Evolutionary conservation across 2,329 filamentous ascomycete species (phyloP).

Genomic region (Ophiobolus disseminans): DNA sequence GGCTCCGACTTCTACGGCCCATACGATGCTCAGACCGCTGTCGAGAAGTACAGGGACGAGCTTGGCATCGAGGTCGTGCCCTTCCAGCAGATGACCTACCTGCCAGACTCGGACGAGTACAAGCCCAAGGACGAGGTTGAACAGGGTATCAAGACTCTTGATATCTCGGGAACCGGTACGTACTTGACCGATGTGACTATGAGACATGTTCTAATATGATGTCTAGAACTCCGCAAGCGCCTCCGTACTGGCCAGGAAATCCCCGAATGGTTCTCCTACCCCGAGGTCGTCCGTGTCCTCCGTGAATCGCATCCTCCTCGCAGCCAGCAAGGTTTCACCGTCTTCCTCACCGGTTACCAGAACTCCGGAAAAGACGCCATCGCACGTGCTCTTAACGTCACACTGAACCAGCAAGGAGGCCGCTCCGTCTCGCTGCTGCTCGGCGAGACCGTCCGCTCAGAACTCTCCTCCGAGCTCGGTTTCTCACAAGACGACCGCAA

Average conservation of each 20-base stretch:
- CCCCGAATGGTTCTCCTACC: constrained; percentile 99
- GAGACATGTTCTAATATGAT: constrained; percentile 63
- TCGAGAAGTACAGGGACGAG: constrained; percentile 95
- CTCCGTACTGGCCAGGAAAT: constrained; percentile 92
- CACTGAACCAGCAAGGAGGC: constrained; percentile 96
- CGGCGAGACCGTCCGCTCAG: constrained; percentile 91
- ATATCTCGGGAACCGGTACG: constrained; percentile 59
- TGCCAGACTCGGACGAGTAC: constrained; percentile 97
- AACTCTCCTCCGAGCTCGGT: constrained; percentile 93
- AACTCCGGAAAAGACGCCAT: constrained; percentile 98
- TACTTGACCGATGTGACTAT: constrained; percentile 3
- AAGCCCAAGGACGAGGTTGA: constrained; percentile 88
- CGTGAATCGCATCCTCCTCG: constrained; percentile 95
- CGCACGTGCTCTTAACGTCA: constrained; percentile 92
- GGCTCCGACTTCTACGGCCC: constrained; percentile 97
- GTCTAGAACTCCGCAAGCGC: constrained; percentile 83
- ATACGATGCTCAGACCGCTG: constrained; percentile 94
- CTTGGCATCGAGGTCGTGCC: constrained; percentile 98
- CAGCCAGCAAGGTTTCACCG: constrained; percentile 91
- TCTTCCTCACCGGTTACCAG: constrained; percentile 96
- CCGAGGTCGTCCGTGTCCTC: constrained; percentile 95
- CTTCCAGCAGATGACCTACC: constrained; percentile 99
- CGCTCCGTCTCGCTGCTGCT: constrained; percentile 93
- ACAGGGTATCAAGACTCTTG: constrained; percentile 74
- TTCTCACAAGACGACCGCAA: constrained; percentile 93